These are phyloP conservation scores for Serendipita sp. DNA, from an alignment of 768 basidiomycete genomes.

Conservation along the genomic window DNA sequence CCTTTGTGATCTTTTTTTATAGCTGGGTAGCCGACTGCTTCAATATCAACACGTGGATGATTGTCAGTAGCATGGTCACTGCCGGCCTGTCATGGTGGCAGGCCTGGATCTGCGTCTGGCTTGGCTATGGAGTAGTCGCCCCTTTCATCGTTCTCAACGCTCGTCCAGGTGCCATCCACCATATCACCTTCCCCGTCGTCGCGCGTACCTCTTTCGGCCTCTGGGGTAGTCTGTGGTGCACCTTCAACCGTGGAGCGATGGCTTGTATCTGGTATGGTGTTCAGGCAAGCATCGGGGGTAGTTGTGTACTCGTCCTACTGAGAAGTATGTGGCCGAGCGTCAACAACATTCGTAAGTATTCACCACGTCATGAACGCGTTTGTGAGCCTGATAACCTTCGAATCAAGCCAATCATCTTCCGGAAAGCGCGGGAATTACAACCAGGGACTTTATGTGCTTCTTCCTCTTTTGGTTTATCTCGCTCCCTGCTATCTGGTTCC, in stretches of 20 bases:
- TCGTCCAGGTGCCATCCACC: conserved; percentile 59
- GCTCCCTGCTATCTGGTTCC: conserved; percentile 68
- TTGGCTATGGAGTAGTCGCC: conserved; percentile 35
- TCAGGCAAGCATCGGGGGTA: conserved; percentile 69
- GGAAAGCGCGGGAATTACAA: conserved; percentile 55
- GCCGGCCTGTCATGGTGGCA: conserved; percentile 70
- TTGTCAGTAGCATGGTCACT: conserved; percentile 59
- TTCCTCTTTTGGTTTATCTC: conserved; percentile 77
- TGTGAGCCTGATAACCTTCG: conserved; percentile 8
- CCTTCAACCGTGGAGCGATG: conserved; percentile 60
- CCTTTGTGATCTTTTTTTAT: neutral
- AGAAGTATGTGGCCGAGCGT: conserved; percentile 63
- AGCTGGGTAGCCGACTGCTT: conserved; percentile 75
- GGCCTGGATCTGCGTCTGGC: conserved; percentile 67
- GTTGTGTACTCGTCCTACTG: conserved; percentile 59
- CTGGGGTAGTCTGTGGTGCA: conserved; percentile 65
- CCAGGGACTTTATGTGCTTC: conserved; percentile 66
- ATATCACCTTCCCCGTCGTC: conserved; percentile 64
- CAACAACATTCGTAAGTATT: conserved; percentile 41
- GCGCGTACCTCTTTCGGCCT: conserved; percentile 63
- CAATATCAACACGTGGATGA: conserved; percentile 71
- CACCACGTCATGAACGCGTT: conserved; percentile 1
- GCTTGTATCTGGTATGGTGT: conserved; percentile 68
- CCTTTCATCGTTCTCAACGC: conserved; percentile 67
- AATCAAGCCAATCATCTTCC: conserved; percentile 53